These are phyloP conservation scores for Cordyceps farinosa DNA, from an alignment of 2,329 filamentous ascomycete genomes.

Conservation along the genomic window DNA sequence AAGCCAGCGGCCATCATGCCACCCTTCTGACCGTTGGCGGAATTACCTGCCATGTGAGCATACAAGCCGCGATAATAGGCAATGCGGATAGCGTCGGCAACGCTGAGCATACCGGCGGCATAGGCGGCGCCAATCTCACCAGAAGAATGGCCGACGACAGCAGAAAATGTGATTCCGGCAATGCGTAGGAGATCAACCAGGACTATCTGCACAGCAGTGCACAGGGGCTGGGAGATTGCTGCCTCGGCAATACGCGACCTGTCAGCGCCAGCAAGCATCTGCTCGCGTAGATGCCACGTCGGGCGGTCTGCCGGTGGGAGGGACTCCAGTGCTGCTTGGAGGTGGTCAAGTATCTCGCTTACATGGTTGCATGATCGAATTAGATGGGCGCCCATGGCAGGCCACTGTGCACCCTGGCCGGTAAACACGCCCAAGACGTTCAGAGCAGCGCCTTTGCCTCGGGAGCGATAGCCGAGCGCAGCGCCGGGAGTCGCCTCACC, in stretches of 20 bases:
- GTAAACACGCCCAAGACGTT: constrained; percentile 26
- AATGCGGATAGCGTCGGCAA: constrained; percentile 39
- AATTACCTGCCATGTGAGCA: constrained; percentile 31
- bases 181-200: constrained; percentile 38
- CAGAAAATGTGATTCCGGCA: constrained; percentile 33
- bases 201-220: constrained; percentile 25
- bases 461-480: no score
- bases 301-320: constrained; percentile 24
- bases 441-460: no score
- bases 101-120: constrained; percentile 36
- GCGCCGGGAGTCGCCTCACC: no score
- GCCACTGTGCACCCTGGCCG: constrained; percentile 30
- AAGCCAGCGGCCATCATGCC: constrained; percentile 48
- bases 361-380: constrained; percentile 26
- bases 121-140: constrained; percentile 44
- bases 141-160: constrained; percentile 39
- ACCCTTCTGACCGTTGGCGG: constrained; percentile 37
- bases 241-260: constrained; percentile 25
- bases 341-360: constrained; percentile 15
- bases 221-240: constrained; percentile 24
- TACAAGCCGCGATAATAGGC: constrained; percentile 43
- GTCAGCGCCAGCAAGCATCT: constrained; percentile 29
- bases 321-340: no score
- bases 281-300: constrained; percentile 30
- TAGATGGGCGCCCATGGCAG: constrained; percentile 29